Conservation (phyloP, 495 filamentous ascomycete genomes). For the Articulospora tetracladia region DNA sequence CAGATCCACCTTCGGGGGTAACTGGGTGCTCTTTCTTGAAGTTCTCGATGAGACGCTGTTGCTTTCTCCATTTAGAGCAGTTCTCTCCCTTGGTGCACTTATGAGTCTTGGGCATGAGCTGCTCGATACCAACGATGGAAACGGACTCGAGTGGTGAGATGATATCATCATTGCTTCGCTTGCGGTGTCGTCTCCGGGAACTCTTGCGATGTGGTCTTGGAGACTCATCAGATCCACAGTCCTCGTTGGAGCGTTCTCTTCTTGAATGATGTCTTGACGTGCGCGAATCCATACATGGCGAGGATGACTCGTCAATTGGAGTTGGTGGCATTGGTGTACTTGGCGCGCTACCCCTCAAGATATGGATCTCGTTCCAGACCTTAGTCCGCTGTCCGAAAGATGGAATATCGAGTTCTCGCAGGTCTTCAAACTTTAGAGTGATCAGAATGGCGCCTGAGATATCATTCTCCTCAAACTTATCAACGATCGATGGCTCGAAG, state of each 20-base stretch:
- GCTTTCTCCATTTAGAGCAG: slow-evolving; percentile 74
- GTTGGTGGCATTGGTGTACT: slow-evolving; percentile 51
- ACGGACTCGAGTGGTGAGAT: slow-evolving; percentile 76
- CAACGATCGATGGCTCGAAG: slow-evolving; percentile 67
- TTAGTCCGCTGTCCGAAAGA: slow-evolving; percentile 89
- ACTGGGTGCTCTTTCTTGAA: slow-evolving; percentile 67
- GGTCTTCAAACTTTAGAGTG: slow-evolving; percentile 81
- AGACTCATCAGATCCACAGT: slow-evolving; percentile 30
- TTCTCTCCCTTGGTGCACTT: slow-evolving; percentile 86
- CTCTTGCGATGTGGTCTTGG: slow-evolving; percentile 34
- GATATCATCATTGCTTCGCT: slow-evolving; percentile 52
- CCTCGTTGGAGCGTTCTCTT: slow-evolving; percentile 23
- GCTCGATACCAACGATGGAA: slow-evolving; percentile 89
- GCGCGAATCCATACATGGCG: slow-evolving; percentile 25
- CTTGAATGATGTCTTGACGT: slow-evolving; percentile 7
- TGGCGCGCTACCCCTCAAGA: slow-evolving; percentile 57
- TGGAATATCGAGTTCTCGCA: slow-evolving; percentile 90
- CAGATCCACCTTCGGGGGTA: slow-evolving; percentile 52
- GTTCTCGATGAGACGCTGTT: slow-evolving; percentile 62
- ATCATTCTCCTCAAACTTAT: slow-evolving; percentile 85
- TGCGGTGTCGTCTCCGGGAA: slow-evolving; percentile 41
- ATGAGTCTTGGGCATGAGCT: slow-evolving; percentile 79
- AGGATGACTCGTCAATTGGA: slow-evolving; percentile 45
- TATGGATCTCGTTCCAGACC: slow-evolving; percentile 79
- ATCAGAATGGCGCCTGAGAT: slow-evolving; percentile 83